Conservation (phyloP, 176 grass and related monocot species). For the Bothriochloa decipiens region DNA sequence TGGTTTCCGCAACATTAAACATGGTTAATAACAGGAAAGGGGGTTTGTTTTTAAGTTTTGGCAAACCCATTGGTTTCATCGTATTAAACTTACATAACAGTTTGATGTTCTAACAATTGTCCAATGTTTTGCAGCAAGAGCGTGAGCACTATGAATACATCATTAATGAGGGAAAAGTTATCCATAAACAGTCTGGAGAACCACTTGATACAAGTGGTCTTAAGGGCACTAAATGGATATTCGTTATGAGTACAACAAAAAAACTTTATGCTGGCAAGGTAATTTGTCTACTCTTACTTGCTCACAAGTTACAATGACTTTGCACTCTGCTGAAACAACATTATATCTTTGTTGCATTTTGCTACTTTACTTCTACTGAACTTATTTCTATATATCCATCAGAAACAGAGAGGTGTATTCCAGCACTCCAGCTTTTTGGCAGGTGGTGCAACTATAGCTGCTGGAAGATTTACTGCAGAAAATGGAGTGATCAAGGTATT, state of each 20-base stretch:
- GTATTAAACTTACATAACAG: neutral
- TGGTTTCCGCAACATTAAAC: neutral
- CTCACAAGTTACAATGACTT: neutral
- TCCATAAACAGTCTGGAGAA: conserved; percentile 63
- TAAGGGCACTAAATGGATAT: conserved; percentile 89
- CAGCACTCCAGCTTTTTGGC: conserved; percentile 99
- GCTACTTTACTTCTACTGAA: neutral
- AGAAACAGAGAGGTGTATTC: conserved; percentile 93
- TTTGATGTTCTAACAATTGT: neutral
- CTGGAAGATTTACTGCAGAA: conserved; percentile 77
- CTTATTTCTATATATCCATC: conserved; percentile 26
- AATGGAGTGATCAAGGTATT: conserved; percentile 81
- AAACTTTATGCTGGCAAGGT: conserved; percentile 86
- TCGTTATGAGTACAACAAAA: conserved; percentile 82
- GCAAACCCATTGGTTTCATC: neutral
- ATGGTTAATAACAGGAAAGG: neutral
- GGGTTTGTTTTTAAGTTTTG: neutral
- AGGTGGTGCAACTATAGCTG: conserved; percentile 83
- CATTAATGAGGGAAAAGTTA: conserved; percentile 53
- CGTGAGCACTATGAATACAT: conserved; percentile 76
- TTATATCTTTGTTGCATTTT: conserved; percentile 35
- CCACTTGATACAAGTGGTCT: conserved; percentile 66
- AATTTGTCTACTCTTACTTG: conserved; percentile 15
- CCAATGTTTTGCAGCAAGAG: conserved; percentile 65
- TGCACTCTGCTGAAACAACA: neutral